A percentile compares a stretch with the other conserved stretches of the same genome.
Evolutionary conservation across 1,284 basidiomycete genomes (phyloP).

Genomic region (Moesziomyces aphidis): DNA sequence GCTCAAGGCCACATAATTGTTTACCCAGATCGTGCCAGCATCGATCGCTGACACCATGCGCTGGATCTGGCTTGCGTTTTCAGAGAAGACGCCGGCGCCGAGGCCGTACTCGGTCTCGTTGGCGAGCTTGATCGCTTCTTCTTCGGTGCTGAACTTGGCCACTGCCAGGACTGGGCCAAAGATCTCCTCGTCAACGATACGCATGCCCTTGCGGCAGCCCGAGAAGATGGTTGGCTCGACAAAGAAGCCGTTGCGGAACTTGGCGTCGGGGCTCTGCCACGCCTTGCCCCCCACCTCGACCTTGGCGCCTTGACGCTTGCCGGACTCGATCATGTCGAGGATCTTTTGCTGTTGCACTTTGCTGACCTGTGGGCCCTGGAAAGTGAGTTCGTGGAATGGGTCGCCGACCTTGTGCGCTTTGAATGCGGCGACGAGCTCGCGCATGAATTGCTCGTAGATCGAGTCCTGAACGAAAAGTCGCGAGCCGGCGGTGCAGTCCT

Average conservation of each 20-base stretch:
- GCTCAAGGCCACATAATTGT: slow-evolving; percentile 68
- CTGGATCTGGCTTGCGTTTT: slow-evolving; percentile 64
- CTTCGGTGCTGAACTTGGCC: slow-evolving; percentile 67
- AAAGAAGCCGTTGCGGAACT: slow-evolving; percentile 71
- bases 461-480: slow-evolving; percentile 78
- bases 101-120: slow-evolving; percentile 86
- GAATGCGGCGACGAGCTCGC: slow-evolving; percentile 74
- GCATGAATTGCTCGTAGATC: slow-evolving; percentile 75
- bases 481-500: slow-evolving; percentile 76
- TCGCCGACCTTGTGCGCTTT: slow-evolving; percentile 71
- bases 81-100: slow-evolving; percentile 83
- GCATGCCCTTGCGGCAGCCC: slow-evolving; percentile 73
- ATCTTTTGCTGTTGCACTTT: slow-evolving; percentile 83
- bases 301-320: slow-evolving; percentile 81
- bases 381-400: slow-evolving; percentile 79
- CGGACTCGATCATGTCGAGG: slow-evolving; percentile 88
- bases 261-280: slow-evolving; percentile 22
- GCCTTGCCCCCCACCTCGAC: slow-evolving; percentile 77
- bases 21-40: slow-evolving; percentile 85
- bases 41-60: slow-evolving; percentile 82
- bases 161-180: slow-evolving; percentile 81
- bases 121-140: slow-evolving; percentile 79
- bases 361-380: slow-evolving; percentile 90
- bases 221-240: slow-evolving; percentile 71
- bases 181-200: slow-evolving; percentile 78